A percentile compares a stretch with the other conserved stretches of the same genome.
phyloP scores from a whole-genome alignment of 805 yeast species.

The Sporopachydermia lactativora region DNA sequence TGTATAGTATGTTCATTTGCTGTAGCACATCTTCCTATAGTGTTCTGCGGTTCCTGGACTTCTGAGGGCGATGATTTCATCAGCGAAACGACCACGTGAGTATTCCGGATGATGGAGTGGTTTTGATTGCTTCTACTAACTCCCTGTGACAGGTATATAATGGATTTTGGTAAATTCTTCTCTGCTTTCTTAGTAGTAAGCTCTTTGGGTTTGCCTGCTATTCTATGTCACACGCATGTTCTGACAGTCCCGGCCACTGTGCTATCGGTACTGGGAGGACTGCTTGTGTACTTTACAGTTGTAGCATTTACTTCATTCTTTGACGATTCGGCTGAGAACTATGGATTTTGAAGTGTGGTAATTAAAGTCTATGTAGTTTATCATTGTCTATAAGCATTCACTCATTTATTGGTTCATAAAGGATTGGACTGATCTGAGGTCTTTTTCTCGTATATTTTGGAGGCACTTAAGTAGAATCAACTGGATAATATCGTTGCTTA shows the following conservation, averaged over 20 bases:
- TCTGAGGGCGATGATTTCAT: conserved; percentile 40
- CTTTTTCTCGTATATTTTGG: too few species aligned
- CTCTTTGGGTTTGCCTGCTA: conserved; percentile 59
- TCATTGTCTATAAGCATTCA: conserved; percentile 10
- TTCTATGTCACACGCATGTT: conserved; percentile 62
- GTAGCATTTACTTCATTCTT: conserved; percentile 73
- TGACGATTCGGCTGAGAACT: conserved; percentile 34
- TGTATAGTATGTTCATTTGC: conserved; percentile 39
- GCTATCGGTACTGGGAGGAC: conserved; percentile 78
- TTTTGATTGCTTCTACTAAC: conserved; percentile 1
- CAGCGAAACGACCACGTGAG: conserved; percentile 34
- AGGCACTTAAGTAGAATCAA: too few species aligned
- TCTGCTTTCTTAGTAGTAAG: conserved; percentile 67
- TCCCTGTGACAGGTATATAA: conserved; percentile 26
- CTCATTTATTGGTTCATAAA: too few species aligned
- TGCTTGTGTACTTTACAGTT: conserved; percentile 68
- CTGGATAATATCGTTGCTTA: too few species aligned
- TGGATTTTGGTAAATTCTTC: conserved; percentile 66
- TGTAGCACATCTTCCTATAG: conserved; percentile 60
- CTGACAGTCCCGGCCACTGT: conserved; percentile 56
- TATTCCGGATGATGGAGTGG: conserved; percentile 5
- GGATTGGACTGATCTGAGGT: too few species aligned
- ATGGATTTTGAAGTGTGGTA: conserved; percentile 15
- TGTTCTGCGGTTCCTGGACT: conserved; percentile 35
- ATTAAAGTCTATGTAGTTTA: conserved; percentile 8